These are phyloP conservation scores for Chlamydomonas sp. DNA, from an alignment of 139 green algal genomes.

Conservation along the genomic window DNA sequence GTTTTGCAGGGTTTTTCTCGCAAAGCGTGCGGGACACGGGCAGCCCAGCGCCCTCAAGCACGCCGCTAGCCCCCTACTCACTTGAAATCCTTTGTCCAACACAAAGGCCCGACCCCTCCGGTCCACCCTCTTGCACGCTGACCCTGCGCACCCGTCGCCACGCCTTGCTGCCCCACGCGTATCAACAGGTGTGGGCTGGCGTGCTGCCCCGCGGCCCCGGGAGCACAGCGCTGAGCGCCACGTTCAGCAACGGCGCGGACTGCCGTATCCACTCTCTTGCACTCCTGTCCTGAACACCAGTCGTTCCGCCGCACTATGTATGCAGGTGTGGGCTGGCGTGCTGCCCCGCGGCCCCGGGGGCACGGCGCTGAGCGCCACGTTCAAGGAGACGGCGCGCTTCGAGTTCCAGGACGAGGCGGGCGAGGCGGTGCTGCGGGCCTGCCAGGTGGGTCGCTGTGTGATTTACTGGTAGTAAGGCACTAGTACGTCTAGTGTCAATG, in stretches of 20 bases:
- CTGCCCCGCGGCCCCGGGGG: constrained; percentile 61
- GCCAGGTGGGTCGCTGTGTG: constrained; percentile 11
- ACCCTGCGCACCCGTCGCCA: no score
- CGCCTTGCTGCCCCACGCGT: no score
- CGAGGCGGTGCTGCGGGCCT: constrained; percentile 60
- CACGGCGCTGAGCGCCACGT: constrained; percentile 61
- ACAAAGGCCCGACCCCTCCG: constrained; percentile 32
- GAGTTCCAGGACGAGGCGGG: constrained; percentile 67
- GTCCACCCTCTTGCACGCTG: constrained; percentile 13
- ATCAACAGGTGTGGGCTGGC: constrained; percentile 71
- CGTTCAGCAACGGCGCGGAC: constrained; percentile 57
- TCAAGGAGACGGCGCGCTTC: constrained; percentile 48
- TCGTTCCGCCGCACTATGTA: no score
- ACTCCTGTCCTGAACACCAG: no score
- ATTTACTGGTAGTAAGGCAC: no score
- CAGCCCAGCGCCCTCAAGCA: no score
- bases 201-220: constrained; percentile 62
- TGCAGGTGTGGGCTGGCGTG: constrained; percentile 75
- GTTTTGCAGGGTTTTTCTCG: no score
- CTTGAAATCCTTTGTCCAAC: no score
- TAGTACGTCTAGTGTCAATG: no score
- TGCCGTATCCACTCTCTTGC: constrained; percentile 20
- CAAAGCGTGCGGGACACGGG: no score
- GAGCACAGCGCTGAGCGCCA: constrained; percentile 54
- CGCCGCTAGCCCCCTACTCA: no score